Evolutionary conservation across 2,329 filamentous ascomycete species (phyloP).

Genomic region (Epichloe uncinata): DNA sequence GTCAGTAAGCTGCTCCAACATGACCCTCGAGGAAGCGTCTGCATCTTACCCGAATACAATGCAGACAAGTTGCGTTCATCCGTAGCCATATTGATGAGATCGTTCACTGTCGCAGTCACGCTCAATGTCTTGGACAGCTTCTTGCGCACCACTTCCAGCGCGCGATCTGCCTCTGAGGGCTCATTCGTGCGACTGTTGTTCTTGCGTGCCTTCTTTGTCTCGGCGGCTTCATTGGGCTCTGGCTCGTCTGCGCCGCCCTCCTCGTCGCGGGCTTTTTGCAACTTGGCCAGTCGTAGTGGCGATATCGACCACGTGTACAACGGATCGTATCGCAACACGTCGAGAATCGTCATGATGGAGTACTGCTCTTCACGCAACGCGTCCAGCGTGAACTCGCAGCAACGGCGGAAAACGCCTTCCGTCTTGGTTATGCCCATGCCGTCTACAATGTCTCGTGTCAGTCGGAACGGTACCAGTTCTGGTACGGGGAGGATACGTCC

Average conservation of each 20-base stretch:
- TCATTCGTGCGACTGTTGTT: conserved; percentile 33
- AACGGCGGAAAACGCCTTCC: conserved; percentile 93
- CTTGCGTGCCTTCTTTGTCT: conserved; percentile 26
- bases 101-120: conserved; percentile 89
- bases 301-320: conserved; percentile 92
- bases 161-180: conserved; percentile 70
- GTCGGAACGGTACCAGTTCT: conserved; percentile 86
- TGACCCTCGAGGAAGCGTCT: background rate
- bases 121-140: conserved; percentile 91
- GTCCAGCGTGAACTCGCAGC: conserved; percentile 94
- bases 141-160: conserved; percentile 85
- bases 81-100: conserved; percentile 88
- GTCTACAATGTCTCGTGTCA: conserved; percentile 90
- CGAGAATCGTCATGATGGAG: conserved; percentile 96
- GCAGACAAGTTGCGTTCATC: conserved; percentile 88
- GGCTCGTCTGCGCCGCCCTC: conserved; percentile 24
- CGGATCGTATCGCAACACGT: conserved; percentile 95
- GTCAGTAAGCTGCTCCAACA: conserved; percentile 10
- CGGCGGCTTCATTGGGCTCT: conserved; percentile 24
- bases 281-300: conserved; percentile 48
- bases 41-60: conserved; percentile 58
- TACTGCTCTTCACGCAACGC: conserved; percentile 90
- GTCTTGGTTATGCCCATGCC: conserved; percentile 93
- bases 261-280: conserved; percentile 46
- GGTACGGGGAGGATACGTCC: conserved; percentile 90